Evolutionary conservation across 148 eudicot species (phyloP), one percentile per base, ranked within the genome.

Genomic region (Pouteria glomerata): DNA sequence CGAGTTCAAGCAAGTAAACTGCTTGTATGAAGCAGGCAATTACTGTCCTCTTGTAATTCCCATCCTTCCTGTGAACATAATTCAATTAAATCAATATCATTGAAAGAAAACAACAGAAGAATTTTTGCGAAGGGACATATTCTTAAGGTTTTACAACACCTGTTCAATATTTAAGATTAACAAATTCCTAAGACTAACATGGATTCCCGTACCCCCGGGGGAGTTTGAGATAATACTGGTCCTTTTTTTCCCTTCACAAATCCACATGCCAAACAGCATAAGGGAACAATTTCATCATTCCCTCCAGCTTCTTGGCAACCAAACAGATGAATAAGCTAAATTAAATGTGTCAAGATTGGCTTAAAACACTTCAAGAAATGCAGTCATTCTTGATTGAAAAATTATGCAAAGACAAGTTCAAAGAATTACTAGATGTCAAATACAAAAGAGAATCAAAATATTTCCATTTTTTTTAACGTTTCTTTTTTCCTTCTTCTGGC

Each of bases 21-120:
- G 89, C 98, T 85, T 95, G 98, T 39, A 95, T 88, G 82, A 95
- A 95, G 75, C 98, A 95, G 39, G 98, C 93, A 70, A 95, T 86
- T 3, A 95, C 93, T 18, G 92, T 91, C 81, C 98, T 89, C 73
- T 89, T 95, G 76, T 91, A 89, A 56, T 95, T 95, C 0, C 81
- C 91, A 73, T 95, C 86, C 80, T 86, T 91, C 98, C 98, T 95
- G 84, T 69, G 66, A 8, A 48, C 21, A 35, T 0, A 19, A 35
- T 50, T 48, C 37, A 53, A 7, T 5, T 21, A 29, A 45, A 45
- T 8, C 41, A 16, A 42, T 12, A 6, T 42, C 35, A 27, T 1
- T 44, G 35, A 27, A 65, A 42, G 19, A n/a, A 65, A 42, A 63
- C 51, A 26, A 48, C 8, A 63, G 26, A 63, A 24, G 31, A 11